Evolutionary conservation across 257 asterid genomes (phyloP).

Genomic region (Haberlea rhodopensis): DNA sequence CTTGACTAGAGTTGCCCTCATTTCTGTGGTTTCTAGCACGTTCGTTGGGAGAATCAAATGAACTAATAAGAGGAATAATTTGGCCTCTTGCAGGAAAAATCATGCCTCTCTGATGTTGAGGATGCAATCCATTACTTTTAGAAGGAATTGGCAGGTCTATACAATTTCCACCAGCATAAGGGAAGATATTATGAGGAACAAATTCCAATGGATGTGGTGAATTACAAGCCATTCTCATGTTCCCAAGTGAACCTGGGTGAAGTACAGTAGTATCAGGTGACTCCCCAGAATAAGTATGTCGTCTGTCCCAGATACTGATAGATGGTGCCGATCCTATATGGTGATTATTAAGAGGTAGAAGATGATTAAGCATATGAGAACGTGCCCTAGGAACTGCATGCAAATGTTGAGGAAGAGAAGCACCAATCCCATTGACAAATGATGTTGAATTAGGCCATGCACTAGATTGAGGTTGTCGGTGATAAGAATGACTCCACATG

Average conservation of each 20-base stretch:
- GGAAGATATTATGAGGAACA: slow-evolving; percentile 64
- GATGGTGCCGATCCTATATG: slow-evolving; percentile 98
- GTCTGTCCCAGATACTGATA: slow-evolving; percentile 83
- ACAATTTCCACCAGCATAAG: slow-evolving; percentile 63
- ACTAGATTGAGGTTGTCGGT: slow-evolving; percentile 65
- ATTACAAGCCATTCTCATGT: slow-evolving; percentile 70
- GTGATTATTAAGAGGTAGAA: slow-evolving; percentile 63
- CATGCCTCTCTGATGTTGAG: slow-evolving; percentile 83
- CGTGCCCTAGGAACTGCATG: slow-evolving; percentile 78
- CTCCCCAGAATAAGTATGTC: slow-evolving; percentile 66
- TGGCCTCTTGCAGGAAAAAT: slow-evolving; percentile 88
- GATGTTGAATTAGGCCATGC: slow-evolving; percentile 84
- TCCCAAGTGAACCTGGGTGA: slow-evolving; percentile 94
- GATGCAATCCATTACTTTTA: slow-evolving; percentile 62
- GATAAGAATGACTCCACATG: slow-evolving; percentile 78
- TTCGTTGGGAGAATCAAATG: slow-evolving; percentile 89
- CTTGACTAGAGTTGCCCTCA: slow-evolving; percentile 67
- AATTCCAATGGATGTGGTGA: slow-evolving; percentile 83
- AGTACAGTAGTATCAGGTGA: slow-evolving; percentile 82
- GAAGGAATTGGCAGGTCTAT: slow-evolving; percentile 74
- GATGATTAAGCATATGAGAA: slow-evolving; percentile 57
- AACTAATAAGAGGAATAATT: slow-evolving; percentile 78
- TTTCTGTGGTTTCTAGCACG: slow-evolving; percentile 74
- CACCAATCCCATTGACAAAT: slow-evolving; percentile 60
- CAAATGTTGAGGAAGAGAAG: slow-evolving; percentile 68